A percentile compares a stretch with the other conserved stretches of the same genome.
Conservation (phyloP, 177 flowering plant species). For the Vitis hybrid region DNA sequence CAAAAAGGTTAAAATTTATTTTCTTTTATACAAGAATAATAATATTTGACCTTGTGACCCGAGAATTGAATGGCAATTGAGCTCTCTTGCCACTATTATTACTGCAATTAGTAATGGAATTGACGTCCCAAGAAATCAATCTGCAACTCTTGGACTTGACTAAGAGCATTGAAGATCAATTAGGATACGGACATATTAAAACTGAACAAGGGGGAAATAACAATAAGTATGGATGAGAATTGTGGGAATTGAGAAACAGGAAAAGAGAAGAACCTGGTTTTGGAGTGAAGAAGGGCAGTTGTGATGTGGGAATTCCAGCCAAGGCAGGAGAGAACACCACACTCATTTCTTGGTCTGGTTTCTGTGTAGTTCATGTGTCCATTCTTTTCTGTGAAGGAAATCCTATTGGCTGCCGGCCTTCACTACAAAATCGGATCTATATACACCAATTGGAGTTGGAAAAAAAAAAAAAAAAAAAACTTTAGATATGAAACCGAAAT, state of each 20-base stretch:
- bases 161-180: conserved; percentile 4
- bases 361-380: too few species aligned
- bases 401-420: too few species aligned
- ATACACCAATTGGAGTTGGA: too few species aligned
- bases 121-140: neutral
- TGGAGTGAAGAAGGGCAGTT: conserved; percentile 3
- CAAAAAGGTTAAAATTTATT: too few species aligned
- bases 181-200: neutral
- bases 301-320: neutral
- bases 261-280: neutral
- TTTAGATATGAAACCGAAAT: too few species aligned
- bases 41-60: neutral
- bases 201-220: neutral
- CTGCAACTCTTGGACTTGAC: conserved; percentile 15
- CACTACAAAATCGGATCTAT: too few species aligned
- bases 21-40: too few species aligned
- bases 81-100: neutral
- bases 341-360: neutral
- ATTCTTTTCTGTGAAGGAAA: too few species aligned
- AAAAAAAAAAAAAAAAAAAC: too few species aligned
- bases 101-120: neutral
- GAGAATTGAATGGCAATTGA: neutral
- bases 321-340: conserved; percentile 4
- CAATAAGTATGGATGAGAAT: neutral
- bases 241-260: neutral